Percentiles rank a stretch among this genome's conserved stretches.
phyloP scores from a whole-genome alignment of 73 alveolate species.

The Paramecium sonneborni region DNA sequence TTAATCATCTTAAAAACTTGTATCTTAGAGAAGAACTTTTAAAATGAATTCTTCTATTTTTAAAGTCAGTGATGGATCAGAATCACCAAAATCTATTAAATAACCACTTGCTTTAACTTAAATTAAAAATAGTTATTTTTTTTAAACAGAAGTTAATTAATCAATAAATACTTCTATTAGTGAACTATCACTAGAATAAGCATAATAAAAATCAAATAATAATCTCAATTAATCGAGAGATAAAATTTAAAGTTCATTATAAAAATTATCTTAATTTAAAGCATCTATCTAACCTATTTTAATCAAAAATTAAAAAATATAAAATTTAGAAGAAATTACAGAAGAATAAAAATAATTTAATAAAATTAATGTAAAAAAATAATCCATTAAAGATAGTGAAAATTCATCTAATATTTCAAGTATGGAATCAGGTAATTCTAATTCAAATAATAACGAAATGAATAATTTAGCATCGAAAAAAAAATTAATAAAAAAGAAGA shows the following conservation, averaged over 20 bases:
- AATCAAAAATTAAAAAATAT: neutral
- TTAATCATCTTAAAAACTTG: neutral
- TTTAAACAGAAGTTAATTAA: neutral
- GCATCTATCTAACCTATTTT: neutral
- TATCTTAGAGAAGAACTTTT: neutral
- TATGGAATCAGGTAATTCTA: neutral
- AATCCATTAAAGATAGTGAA: neutral
- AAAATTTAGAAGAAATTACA: neutral
- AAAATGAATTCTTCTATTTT: slow-evolving; percentile 19
- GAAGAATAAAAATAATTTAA: neutral
- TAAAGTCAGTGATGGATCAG: slow-evolving; percentile 46
- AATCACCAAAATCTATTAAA: slow-evolving; percentile 1
- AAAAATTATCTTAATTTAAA: neutral
- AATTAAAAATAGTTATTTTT: neutral
- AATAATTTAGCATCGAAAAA: neutral
- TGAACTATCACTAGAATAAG: neutral
- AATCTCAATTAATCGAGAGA: neutral
- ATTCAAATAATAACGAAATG: neutral
- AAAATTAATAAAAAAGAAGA: neutral
- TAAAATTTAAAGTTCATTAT: neutral
- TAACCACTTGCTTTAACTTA: neutral
- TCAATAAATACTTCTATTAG: neutral
- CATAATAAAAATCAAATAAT: neutral
- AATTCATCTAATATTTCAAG: neutral
- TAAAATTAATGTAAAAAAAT: neutral